Evolutionary conservation across 192 early-diverging fungal genomes (phyloP).

Genomic region (Backusella tuberculispora): DNA sequence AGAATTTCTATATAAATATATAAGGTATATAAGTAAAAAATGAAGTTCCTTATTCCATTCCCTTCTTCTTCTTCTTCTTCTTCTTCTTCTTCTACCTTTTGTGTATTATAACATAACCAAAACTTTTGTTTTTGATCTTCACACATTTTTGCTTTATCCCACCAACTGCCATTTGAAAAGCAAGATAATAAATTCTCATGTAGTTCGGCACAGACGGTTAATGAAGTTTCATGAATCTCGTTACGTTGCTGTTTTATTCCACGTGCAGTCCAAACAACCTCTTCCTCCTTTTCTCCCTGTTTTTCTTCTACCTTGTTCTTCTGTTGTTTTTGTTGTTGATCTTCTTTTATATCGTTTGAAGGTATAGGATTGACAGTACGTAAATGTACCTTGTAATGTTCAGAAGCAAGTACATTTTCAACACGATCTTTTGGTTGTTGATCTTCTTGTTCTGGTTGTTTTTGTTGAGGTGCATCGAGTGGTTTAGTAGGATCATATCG

Average conservation of each 20-base stretch:
- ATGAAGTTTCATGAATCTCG: constrained; percentile 40
- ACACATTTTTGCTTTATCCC: constrained; percentile 48
- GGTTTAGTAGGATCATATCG: constrained; percentile 35
- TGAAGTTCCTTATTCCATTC: too few species aligned
- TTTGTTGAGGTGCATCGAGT: neutral
- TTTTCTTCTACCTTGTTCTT: neutral
- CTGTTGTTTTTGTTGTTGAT: neutral
- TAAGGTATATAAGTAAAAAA: neutral
- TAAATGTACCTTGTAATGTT: constrained; percentile 27
- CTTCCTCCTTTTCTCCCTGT: neutral
- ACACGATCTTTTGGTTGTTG: neutral
- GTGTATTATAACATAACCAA: constrained; percentile 42
- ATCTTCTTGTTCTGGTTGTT: neutral
- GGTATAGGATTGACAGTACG: constrained; percentile 28
- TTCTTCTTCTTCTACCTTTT: constrained; percentile 31
- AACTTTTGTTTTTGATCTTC: constrained; percentile 43
- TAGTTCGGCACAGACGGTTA: constrained; percentile 40
- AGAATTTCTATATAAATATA: constrained; percentile 16
- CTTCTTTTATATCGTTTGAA: neutral
- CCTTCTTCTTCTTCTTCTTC: neutral
- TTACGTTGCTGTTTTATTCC: constrained; percentile 35
- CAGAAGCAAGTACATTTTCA: constrained; percentile 4
- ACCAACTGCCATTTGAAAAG: constrained; percentile 45
- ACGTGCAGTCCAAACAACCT: constrained; percentile 30
- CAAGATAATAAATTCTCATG: constrained; percentile 38